Conservation (phyloP, 108 stramenopile species). For the Aurantiochytrium sp. region DNA sequence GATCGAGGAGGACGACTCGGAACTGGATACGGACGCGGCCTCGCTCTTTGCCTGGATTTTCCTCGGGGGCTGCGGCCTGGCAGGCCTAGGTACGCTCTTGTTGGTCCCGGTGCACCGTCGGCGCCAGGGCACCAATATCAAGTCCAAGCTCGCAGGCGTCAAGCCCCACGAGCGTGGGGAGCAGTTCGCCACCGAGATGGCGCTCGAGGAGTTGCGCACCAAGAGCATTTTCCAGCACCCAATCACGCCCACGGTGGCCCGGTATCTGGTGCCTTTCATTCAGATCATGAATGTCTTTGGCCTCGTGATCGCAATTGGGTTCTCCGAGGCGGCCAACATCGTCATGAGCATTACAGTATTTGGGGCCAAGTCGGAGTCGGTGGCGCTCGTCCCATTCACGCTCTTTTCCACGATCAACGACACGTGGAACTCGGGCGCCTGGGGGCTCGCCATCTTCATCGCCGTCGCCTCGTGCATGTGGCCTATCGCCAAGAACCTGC, state of each 20-base stretch:
- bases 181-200: background rate
- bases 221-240: conserved; percentile 15
- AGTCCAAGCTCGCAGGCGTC: background rate
- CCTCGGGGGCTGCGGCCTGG: background rate
- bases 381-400: background rate
- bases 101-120: background rate
- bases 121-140: background rate
- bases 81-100: background rate
- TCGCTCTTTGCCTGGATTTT: background rate
- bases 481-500: background rate
- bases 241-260: background rate
- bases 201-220: background rate
- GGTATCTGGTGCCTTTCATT: background rate
- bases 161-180: background rate
- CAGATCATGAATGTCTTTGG: background rate
- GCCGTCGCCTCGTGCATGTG: conserved; percentile 24
- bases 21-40: background rate
- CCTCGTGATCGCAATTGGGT: conserved; percentile 4
- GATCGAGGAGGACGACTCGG: background rate
- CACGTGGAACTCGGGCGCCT: conserved; percentile 5
- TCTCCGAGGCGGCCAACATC: conserved; percentile 2
- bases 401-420: background rate
- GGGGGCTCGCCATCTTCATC: background rate
- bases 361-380: background rate
- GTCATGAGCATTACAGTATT: background rate